These are phyloP conservation scores for Apiotrichum gracile DNA, from an alignment of 1,284 basidiomycete genomes.

Conservation along the genomic window DNA sequence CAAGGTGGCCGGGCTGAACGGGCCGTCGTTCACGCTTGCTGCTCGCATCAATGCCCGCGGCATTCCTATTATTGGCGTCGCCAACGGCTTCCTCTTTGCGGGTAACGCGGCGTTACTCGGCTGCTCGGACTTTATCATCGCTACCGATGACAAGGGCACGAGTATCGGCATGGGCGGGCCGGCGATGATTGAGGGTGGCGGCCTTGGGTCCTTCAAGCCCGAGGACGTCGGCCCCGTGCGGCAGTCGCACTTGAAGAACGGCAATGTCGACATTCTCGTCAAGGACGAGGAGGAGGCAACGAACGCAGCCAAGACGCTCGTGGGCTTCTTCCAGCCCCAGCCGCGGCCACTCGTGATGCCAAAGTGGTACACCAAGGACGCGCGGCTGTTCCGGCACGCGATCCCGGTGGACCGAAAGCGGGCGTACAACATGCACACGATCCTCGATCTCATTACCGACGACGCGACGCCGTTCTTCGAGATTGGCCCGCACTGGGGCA, in stretches of 20 bases:
- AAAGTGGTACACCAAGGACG: constrained; percentile 7
- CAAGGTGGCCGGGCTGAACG: constrained; percentile 12
- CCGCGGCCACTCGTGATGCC: no score
- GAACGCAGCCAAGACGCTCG: constrained; percentile 11
- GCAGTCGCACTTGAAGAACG: constrained; percentile 12
- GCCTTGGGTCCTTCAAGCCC: constrained; percentile 10
- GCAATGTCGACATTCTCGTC: constrained; percentile 19
- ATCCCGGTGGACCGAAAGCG: constrained; percentile 16
- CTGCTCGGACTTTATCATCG: constrained; percentile 15
- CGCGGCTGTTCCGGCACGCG: constrained; percentile 14
- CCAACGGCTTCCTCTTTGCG: constrained; percentile 16
- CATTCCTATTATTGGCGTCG: constrained; percentile 16
- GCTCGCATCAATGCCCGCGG: constrained; percentile 15
- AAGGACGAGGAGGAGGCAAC: constrained; percentile 16
- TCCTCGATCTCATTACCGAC: constrained; percentile 14
- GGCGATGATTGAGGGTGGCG: constrained; percentile 18
- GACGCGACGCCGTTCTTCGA: constrained; percentile 18
- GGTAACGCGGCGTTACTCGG: constrained; percentile 16
- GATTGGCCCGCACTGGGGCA: constrained; percentile 15
- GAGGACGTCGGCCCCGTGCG: constrained; percentile 16
- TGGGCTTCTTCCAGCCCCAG: constrained; percentile 11
- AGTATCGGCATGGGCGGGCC: constrained; percentile 18
- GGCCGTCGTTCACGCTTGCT: constrained; percentile 10
- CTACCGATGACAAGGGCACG: constrained; percentile 11
- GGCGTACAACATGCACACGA: constrained; percentile 16